Evolutionary conservation across 331 rosid genomes (phyloP).

Genomic region (Prunus yedoensis): DNA sequence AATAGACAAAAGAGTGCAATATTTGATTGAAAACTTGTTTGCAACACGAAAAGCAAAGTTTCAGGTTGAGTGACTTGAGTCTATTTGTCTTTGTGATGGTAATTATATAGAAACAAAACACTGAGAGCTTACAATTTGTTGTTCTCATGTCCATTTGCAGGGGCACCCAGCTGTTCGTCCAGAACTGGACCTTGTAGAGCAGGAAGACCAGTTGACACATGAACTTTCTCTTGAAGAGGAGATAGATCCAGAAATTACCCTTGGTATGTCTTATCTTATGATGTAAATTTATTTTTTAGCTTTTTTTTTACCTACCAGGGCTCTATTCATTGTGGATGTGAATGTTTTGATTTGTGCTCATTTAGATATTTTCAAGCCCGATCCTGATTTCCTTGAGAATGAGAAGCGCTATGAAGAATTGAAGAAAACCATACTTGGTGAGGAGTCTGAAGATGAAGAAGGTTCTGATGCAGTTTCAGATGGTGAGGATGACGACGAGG

Average conservation of each 20-base stretch:
- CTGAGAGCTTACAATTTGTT: background rate
- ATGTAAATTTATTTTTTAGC: slow-evolving; percentile 11
- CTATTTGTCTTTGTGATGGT: background rate
- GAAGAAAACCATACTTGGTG: slow-evolving; percentile 77
- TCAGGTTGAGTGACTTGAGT: slow-evolving; percentile 49
- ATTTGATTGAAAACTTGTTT: slow-evolving; percentile 85
- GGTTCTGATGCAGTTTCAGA: slow-evolving; percentile 62
- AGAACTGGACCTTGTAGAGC: slow-evolving; percentile 90
- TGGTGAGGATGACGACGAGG: slow-evolving; percentile 35
- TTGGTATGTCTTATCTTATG: slow-evolving; percentile 49
- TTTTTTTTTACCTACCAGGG: background rate
- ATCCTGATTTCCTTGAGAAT: slow-evolving; percentile 67
- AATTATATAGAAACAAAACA: background rate
- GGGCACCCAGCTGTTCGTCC: slow-evolving; percentile 95
- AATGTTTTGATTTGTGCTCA: slow-evolving; percentile 7
- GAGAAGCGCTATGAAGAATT: slow-evolving; percentile 78
- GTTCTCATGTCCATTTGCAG: slow-evolving; percentile 43
- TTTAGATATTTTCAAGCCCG: slow-evolving; percentile 77
- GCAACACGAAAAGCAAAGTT: slow-evolving; percentile 90
- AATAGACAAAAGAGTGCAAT: slow-evolving; percentile 92
- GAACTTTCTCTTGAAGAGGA: slow-evolving; percentile 83
- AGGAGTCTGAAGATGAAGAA: slow-evolving; percentile 81
- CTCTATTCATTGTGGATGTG: slow-evolving; percentile 7
- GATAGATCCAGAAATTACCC: slow-evolving; percentile 70
- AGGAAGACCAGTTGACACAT: slow-evolving; percentile 91